Conservation (phyloP, 1,284 basidiomycete species). For the Thecaphora thlaspeos region DNA sequence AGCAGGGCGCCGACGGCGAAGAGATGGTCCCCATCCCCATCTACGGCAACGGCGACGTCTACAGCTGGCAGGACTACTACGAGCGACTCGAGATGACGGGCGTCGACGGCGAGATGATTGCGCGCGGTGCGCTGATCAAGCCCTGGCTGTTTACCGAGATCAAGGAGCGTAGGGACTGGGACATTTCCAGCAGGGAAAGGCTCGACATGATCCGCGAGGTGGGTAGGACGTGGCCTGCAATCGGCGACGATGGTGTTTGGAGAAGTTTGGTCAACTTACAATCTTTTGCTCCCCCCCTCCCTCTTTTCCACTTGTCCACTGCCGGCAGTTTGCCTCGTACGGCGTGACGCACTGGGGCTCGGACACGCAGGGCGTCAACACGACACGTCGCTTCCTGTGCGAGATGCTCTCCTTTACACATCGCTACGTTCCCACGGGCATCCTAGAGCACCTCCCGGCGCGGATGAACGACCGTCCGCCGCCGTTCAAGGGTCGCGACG, state of each 20-base stretch:
- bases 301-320: no score
- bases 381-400: constrained; percentile 88
- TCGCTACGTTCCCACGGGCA: constrained; percentile 87
- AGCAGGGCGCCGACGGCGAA: constrained; percentile 31
- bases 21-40: constrained; percentile 77
- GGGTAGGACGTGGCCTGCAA: no score
- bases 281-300: no score
- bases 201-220: constrained; percentile 80
- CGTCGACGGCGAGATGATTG: constrained; percentile 94
- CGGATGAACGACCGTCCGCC: constrained; percentile 87
- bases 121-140: constrained; percentile 90
- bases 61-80: constrained; percentile 81
- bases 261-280: no score
- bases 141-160: constrained; percentile 80
- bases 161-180: constrained; percentile 78
- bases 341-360: constrained; percentile 54
- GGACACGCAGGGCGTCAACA: constrained; percentile 72
- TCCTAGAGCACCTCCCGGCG: constrained; percentile 80
- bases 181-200: constrained; percentile 86
- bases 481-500: constrained; percentile 78
- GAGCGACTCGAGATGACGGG: constrained; percentile 72
- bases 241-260: no score
- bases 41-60: constrained; percentile 93
- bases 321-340: constrained; percentile 36
- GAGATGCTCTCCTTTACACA: constrained; percentile 93